Conservation (phyloP, 2,329 filamentous ascomycete species). For the Trichoderma hamatum region DNA sequence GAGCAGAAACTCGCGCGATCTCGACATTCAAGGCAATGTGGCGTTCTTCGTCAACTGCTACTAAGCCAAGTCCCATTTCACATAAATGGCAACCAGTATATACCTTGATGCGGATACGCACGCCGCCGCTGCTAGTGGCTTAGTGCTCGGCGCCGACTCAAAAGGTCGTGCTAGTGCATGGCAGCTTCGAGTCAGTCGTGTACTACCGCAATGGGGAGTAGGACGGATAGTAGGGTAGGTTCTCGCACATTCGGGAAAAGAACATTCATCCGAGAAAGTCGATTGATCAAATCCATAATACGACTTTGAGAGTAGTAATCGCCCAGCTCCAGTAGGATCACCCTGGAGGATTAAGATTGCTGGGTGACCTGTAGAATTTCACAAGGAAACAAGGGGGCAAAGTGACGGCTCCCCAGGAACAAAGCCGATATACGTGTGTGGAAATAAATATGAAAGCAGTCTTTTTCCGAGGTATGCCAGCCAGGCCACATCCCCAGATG, state of each 20-base stretch:
- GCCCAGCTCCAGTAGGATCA: neutral
- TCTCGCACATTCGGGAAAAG: conserved; percentile 3
- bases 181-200: conserved; percentile 5
- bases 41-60: neutral
- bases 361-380: conserved; percentile 13
- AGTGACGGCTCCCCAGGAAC: conserved; percentile 20
- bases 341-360: conserved; percentile 17
- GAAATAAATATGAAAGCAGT: conserved; percentile 10
- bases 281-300: conserved; percentile 14
- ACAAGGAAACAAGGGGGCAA: neutral
- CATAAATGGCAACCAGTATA: neutral
- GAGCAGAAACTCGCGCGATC: conserved; percentile 15
- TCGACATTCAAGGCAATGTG: neutral
- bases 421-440: conserved; percentile 10
- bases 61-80: neutral
- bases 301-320: neutral
- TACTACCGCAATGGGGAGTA: neutral
- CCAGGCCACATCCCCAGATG: conserved; percentile 13
- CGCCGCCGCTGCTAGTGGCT: neutral
- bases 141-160: conserved; percentile 5
- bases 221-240: neutral
- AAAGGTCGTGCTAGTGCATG: neutral
- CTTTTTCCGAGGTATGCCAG: neutral
- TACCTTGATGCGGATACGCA: conserved; percentile 10
- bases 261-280: neutral